Conservation (phyloP, 345 rosid genomes). For the Syzygium aqueum region DNA sequence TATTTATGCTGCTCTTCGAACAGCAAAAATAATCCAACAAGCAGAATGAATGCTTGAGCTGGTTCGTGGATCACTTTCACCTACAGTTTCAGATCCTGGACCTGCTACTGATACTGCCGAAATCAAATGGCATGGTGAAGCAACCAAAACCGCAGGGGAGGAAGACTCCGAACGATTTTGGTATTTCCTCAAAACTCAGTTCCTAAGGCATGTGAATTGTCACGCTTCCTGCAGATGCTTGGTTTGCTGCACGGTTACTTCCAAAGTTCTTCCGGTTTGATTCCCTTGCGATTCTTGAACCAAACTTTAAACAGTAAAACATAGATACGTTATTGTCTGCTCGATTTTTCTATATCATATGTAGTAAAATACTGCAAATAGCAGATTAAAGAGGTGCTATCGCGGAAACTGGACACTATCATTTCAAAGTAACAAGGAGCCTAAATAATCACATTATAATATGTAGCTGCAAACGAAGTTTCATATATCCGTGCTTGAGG, state of each 20-base stretch:
- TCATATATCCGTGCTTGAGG: not conserved
- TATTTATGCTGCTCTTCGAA: not conserved
- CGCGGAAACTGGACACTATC: not conserved
- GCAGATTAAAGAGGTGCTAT: not conserved
- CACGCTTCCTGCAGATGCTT: constrained; percentile 83
- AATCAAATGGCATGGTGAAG: not conserved
- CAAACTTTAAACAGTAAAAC: constrained; percentile 36
- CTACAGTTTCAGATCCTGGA: not conserved
- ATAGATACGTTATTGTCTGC: not conserved
- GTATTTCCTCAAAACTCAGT: not conserved
- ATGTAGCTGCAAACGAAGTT: not conserved
- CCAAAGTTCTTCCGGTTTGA: constrained; percentile 84
- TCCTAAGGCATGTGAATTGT: constrained; percentile 22
- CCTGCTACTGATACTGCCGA: not conserved
- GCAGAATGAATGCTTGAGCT: not conserved
- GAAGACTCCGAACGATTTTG: not conserved
- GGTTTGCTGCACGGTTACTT: constrained; percentile 93
- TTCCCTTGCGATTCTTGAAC: constrained; percentile 92
- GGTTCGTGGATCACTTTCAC: not conserved
- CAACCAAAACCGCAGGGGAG: not conserved
- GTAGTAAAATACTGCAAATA: not conserved
- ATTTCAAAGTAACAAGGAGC: not conserved
- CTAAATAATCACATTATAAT: not conserved
- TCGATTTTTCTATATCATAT: not conserved
- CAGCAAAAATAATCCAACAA: not conserved